Conservation (phyloP, 257 asterid genomes). For the Solanum paucissectum region DNA sequence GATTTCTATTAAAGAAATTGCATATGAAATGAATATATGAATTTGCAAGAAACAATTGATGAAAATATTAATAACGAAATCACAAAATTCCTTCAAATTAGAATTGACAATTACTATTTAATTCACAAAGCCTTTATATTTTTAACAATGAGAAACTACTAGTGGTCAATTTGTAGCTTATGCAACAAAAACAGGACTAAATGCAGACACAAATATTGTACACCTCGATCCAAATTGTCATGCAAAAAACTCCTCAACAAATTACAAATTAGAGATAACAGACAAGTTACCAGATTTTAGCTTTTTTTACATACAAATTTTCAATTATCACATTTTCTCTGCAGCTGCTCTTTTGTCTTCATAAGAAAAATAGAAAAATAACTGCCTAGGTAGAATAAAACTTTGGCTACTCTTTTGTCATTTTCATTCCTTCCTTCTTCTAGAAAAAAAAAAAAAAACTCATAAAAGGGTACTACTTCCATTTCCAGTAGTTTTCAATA, state of each 20-base stretch:
- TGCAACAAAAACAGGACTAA: neutral
- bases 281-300: neutral
- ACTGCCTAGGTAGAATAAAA: neutral
- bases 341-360: neutral
- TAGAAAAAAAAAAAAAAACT: neutral
- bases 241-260: neutral
- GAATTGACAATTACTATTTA: no score
- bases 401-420: constrained; percentile 1
- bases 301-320: neutral
- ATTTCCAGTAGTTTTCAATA: no score
- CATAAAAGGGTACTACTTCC: neutral
- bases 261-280: neutral
- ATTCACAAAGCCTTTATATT: no score
- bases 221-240: neutral
- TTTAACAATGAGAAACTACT: neutral
- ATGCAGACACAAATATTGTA: neutral
- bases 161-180: neutral
- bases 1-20: no score
- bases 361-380: neutral
- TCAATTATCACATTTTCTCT: neutral
- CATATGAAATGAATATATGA: no score
- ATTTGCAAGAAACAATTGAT: no score
- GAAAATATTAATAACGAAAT: no score
- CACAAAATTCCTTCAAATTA: no score
- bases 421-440: neutral